These are phyloP conservation scores for Aspergillus niger DNA, from an alignment of 2,329 filamentous ascomycete genomes.

Conservation along the genomic window DNA sequence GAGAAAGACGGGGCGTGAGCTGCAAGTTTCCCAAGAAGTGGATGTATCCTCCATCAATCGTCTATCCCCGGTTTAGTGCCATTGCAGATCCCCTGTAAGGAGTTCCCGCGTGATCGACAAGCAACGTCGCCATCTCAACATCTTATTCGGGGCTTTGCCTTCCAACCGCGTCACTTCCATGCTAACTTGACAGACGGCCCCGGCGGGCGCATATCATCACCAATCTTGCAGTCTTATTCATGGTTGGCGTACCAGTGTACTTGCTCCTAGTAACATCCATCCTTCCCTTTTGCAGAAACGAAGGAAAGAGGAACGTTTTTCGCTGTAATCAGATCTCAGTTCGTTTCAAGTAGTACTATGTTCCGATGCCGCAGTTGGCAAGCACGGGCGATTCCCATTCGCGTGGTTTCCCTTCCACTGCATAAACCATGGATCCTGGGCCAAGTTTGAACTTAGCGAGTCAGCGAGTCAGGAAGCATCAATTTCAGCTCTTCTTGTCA, in stretches of 20 bases:
- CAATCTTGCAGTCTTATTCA: neutral
- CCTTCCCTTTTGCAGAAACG: neutral
- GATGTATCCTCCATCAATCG: neutral
- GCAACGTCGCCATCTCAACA: conserved; percentile 19
- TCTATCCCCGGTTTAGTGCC: conserved; percentile 7
- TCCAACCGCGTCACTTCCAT: conserved; percentile 17
- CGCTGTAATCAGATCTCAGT: neutral
- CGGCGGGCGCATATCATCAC: conserved; percentile 17
- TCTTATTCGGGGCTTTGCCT: conserved; percentile 15
- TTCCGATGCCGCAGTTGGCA: neutral
- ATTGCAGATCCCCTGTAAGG: conserved; percentile 27
- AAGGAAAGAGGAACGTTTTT: too few species aligned
- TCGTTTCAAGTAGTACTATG: neutral
- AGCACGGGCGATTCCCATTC: neutral
- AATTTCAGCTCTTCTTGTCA: neutral
- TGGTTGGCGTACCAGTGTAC: neutral
- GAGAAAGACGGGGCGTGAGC: neutral
- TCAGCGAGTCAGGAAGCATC: conserved; percentile 1
- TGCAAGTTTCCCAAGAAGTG: neutral
- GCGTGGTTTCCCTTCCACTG: conserved; percentile 3
- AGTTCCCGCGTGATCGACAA: conserved; percentile 30
- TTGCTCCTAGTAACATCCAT: neutral
- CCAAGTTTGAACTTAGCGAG: neutral
- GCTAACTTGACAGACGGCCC: conserved; percentile 5
- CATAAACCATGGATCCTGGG: neutral